Base-by-base conservation (phyloP, 1,284 basidiomycete species). In the Pisolithus thermaeus region DNA sequence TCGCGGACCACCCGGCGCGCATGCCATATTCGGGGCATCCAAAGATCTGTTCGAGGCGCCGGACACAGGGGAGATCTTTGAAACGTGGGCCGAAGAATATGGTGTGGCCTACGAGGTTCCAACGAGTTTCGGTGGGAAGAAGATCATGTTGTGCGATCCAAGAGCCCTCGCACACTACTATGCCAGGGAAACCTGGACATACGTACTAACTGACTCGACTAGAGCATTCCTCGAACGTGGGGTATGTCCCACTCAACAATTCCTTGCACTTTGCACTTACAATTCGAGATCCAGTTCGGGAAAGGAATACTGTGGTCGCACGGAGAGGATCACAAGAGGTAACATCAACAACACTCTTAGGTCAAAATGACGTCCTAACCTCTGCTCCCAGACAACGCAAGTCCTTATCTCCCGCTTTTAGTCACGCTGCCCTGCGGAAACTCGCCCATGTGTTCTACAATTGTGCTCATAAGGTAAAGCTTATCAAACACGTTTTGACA, bases 71-170 rank as follows among this genome's bases (percentile, higher is more conserved):
- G 18, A 43, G 3, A 14, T 63, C 30, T 66, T 61, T 51, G 71
- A 71, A 51, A 52, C 58, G n/a, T 72, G 71, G 72, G 69, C 69
- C 0, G 60, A 66, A 9, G 62, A 76, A 47, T 81, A 79, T 46
- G 81, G 81, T 5, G 60, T 70, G 5, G 77, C 73, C 0, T 82
- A 69, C 55, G 57, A 66, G 41, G 55, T 79, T 23, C 71, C 78
- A 0, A 59, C 60, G 0, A 56, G 64, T 0, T 59, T 83, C n/a
- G 78, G 78, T 0, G 56, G 62, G 0, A 68, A 56, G 8, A 63
- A 61, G 20, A 63, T 82, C 20, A 61, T 79, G 4, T 64, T 84
- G 8, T 71, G 70, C 40, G 82, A 84, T 56, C 76, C 79, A 0
- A 80, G 76, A 57, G 81, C 81, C 0, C 66, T 78, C 35, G 65